Evolutionary conservation across 768 basidiomycete species (phyloP), one percentile per base, ranked within the genome.

Genomic region (Tylopilus vinaceipallidus): DNA sequence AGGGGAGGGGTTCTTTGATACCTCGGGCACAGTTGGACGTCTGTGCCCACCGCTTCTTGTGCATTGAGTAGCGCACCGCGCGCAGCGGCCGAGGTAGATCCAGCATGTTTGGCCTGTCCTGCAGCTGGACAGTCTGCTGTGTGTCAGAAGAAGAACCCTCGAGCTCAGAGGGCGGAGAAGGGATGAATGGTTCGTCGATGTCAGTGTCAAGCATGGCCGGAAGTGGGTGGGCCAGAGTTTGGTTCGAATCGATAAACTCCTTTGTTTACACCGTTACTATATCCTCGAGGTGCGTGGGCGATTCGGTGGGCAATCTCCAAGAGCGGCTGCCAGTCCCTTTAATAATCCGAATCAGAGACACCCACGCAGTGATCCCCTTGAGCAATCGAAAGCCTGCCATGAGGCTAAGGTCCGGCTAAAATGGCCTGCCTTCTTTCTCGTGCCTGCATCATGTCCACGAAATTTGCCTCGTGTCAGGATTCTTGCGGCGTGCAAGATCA

Each of bases 1-100:
- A 59, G n/a, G 78, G 77, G 42, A 71, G 63, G 8, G 65, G 60
- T 8, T 71, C 68, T 35, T 60, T 61, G 55, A 68, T 56, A 33
- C 66, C 65, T 49, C 61, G 59, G n/a, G 68, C 67, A 46, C 69
- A 70, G 43, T 70, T 62, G 35, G 67, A 64, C 12, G 66, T 68
- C 50, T 60, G 68, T 44, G 68, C 43, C 67, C 67, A 68, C 6
- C 68, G 62, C 19, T 47, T 59, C 14, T 66, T 66, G 55, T 66
- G 66, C 52, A 58, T 53, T 47, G 67, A 68, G 44, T 34, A 70
- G 43, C 68, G 66, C 20, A 68, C 68, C 20, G 62, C 68, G 7
- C 58, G 68, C 22, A 68, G 57, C n/a, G 54, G 53, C 41, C 64
- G 58, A 36, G 62, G 67, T 22, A 58, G 39, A 37, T 68, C 66